Percentiles rank a stretch among this genome's conserved stretches.
These are phyloP conservation scores for Scleromitrula shiraiana DNA, from an alignment of 2,329 filamentous ascomycete genomes.

Conservation along the genomic window DNA sequence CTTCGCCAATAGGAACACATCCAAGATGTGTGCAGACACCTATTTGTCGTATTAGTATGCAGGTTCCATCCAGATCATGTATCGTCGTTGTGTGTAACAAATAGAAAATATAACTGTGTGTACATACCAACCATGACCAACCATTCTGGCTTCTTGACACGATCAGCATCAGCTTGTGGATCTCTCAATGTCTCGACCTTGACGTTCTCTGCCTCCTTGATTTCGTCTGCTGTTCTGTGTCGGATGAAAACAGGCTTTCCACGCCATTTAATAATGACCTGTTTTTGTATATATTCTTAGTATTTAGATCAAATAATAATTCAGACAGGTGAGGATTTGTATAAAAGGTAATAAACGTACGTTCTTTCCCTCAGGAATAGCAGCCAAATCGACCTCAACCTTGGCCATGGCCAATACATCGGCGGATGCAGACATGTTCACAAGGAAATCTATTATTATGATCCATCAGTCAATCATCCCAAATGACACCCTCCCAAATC, in stretches of 20 bases:
- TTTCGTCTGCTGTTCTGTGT: conserved; percentile 89
- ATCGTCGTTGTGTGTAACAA: too few relatives aligned
- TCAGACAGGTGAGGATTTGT: neutral
- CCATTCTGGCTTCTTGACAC: conserved; percentile 98
- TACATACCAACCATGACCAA: conserved; percentile 87
- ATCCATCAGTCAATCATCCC: conserved; percentile 10
- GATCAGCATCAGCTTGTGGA: conserved; percentile 82
- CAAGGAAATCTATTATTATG: conserved; percentile 75
- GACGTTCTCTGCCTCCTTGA: conserved; percentile 86
- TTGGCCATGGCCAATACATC: conserved; percentile 99
- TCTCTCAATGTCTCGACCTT: conserved; percentile 80
- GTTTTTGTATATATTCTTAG: conserved; percentile 4
- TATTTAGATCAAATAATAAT: neutral
- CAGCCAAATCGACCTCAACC: conserved; percentile 88
- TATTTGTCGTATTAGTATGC: conserved; percentile 33
- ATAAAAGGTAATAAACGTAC: conserved; percentile 49
- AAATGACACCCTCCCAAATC: conserved; percentile 9
- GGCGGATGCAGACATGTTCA: conserved; percentile 99
- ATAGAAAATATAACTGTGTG: neutral
- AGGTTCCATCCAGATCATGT: too few relatives aligned
- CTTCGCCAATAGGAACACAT: conserved; percentile 98
- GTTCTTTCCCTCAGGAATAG: conserved; percentile 99
- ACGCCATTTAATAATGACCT: conserved; percentile 99
- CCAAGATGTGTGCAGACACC: conserved; percentile 98
- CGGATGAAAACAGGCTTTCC: conserved; percentile 99